Evolutionary conservation across 1,139 yeast species (phyloP).

Genomic region (Yamadazyma buinensis): DNA sequence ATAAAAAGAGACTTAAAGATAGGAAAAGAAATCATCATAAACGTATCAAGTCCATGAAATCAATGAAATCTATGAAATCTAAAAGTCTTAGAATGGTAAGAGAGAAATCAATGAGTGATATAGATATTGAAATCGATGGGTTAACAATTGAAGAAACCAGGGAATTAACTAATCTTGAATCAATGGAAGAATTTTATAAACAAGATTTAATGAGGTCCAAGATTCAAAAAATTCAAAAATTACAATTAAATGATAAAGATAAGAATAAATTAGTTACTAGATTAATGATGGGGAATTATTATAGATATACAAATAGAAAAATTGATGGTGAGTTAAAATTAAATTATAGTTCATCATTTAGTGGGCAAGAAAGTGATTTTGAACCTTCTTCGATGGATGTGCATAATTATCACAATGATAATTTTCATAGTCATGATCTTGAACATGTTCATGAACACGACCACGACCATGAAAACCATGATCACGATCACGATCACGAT

Average conservation of each 20-base stretch:
- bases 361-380: conserved; percentile 1
- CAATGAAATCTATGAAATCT: neutral
- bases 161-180: conserved; percentile 34
- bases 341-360: neutral
- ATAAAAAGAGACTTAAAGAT: too few species aligned
- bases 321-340: conserved; percentile 14
- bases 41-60: conserved; percentile 6
- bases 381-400: neutral
- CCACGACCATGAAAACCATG: conserved; percentile 1
- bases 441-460: neutral
- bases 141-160: conserved; percentile 32
- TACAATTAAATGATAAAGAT: conserved; percentile 46
- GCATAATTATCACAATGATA: conserved; percentile 6
- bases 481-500: neutral
- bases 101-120: conserved; percentile 23
- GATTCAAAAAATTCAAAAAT: conserved; percentile 53
- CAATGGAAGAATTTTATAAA: conserved; percentile 49
- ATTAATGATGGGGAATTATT: conserved; percentile 73
- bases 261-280: conserved; percentile 65
- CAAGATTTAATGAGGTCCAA: conserved; percentile 51
- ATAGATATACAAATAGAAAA: conserved; percentile 41
- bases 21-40: conserved; percentile 8
- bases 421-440: neutral
- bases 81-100: neutral
- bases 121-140: conserved; percentile 39